Base-by-base conservation (phyloP, 2,329 filamentous ascomycete species). In the Pseudogymnoascus sp. region DNA sequence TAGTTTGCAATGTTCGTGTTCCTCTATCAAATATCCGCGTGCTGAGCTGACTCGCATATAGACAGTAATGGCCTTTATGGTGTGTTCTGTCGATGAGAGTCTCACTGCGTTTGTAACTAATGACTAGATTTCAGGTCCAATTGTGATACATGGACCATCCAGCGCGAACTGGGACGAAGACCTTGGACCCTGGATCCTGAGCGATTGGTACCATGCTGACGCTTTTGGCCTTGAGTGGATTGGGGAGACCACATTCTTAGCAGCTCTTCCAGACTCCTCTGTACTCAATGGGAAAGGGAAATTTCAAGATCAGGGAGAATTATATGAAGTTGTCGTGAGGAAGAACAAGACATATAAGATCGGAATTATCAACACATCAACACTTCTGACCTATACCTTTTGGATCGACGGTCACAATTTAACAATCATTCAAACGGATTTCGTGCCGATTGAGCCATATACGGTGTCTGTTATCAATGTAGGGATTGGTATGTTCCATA, bases 371-470 rank as follows among this genome's bases (percentile, higher is more conserved):
- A 62, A 60, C 12, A 60, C 33, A 35, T 35, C 33, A 35, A 35
- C 33, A 35, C 33, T 35, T 35, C 43, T 26, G 4, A 26, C 43
- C 19, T 50, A 35, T 35, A 35, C 82, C 6, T 71, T 78, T 4
- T 72, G 79, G 2, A 77, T 75, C 31, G 79, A 84, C 62, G 80
- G 79, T 1, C 71, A 81, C 61, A 84, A 81, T 3, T 69, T 85
- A 6, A 88, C 86, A 0, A 83, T 82, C 5, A 79, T 91, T 60
- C 87, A 87, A 74, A 90, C 90, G 70, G 79, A 88, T 46, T 72
- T 78, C 12, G 82, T 88, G 0, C 83, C 84, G 2, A 77, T 88
- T 82, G 26, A 78, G 86, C 69, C 76, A 75, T 3, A 74, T 73
- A 56, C 11, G 33, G 33, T 35, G 11, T 35, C 33, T 14, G 33